phyloP scores from a whole-genome alignment of 2,329 filamentous ascomycete genomes.

The Xylaria sp. region DNA sequence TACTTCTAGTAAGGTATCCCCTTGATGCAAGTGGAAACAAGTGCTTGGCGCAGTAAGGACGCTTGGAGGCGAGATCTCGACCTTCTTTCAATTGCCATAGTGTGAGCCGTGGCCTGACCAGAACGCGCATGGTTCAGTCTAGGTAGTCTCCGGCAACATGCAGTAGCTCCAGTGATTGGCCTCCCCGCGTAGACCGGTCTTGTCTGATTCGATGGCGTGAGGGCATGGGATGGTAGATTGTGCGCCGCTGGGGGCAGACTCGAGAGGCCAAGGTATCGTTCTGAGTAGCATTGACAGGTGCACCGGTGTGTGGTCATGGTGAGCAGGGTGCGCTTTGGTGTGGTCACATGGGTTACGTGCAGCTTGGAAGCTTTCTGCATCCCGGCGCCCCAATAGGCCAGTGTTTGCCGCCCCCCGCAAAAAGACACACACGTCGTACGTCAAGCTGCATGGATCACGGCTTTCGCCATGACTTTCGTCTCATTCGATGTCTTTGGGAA shows the following conservation, averaged over 20 bases:
- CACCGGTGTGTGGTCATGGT: slow-evolving; percentile 39
- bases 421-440: slow-evolving; percentile 28
- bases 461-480: slow-evolving; percentile 18
- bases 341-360: slow-evolving; percentile 41
- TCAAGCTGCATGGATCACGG: slow-evolving; percentile 32
- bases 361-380: slow-evolving; percentile 29
- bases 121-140: slow-evolving; percentile 35
- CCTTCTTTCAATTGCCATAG: slow-evolving; percentile 26
- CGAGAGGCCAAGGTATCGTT: slow-evolving; percentile 14
- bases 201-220: slow-evolving; percentile 36
- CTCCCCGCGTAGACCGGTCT: slow-evolving; percentile 32
- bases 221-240: slow-evolving; percentile 14
- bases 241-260: slow-evolving; percentile 14
- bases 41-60: slow-evolving; percentile 31
- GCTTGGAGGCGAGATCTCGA: slow-evolving; percentile 33
- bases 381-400: slow-evolving; percentile 18
- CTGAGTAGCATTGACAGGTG: slow-evolving; percentile 34
- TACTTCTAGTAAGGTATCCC: not conserved
- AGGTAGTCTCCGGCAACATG: slow-evolving; percentile 33
- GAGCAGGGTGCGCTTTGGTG: slow-evolving; percentile 28
- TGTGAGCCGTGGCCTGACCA: slow-evolving; percentile 26
- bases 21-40: slow-evolving; percentile 29
- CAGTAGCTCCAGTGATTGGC: slow-evolving; percentile 28
- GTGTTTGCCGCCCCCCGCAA: slow-evolving; percentile 32
- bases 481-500: slow-evolving; percentile 5